Evolutionary conservation across 176 grass and related monocot genomes (phyloP), one percentile per base, ranked within the genome.

Genomic region (Eleusine indica): DNA sequence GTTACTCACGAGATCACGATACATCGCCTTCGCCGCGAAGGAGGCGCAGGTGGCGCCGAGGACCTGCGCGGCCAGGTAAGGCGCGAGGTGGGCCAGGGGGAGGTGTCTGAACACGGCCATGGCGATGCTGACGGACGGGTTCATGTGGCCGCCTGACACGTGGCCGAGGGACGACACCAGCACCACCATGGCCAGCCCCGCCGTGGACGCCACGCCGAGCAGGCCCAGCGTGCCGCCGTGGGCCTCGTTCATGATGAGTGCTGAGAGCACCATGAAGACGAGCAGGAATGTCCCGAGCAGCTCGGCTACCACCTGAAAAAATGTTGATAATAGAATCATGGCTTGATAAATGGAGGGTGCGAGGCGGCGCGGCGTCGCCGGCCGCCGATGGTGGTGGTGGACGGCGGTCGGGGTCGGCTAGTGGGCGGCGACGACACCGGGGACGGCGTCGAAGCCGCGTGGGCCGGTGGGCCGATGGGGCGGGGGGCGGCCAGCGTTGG

Each of bases 201-300:
- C 86, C 0, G 73, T 73, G 10, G 49, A 69, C 0, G 88, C 86
- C 12, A 79, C 43, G 2, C 94, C 88, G 7, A 93, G 22, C 28
- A 83, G 48, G 25, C 88, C 87, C 43, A 84, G 77, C 3, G 42
- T 68, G 32, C 84, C 91, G 7, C 29, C 52, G 73, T 82, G 83
- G 35, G 25, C 75, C 13, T 81, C 76, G 77, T 96, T 82, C 28
- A 80, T 69, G 68, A 91, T 91, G n/a, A 92, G 39, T 6, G 91
- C 81, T 9, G 94, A 89, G 0, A 87, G 41, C 17, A 92, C 41
- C 40, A 39, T 48, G 79, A 96, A 96, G 56, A 96, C 49, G 7
- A 96, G 80, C 30, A 96, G 64, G 87, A 91, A 96, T 4, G 94
- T 91, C 5, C 88, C 91, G 35, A 96, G 18, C 35, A 96, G 80